Conservation (phyloP, 2,329 filamentous ascomycete species). For the Didymella lethalis region DNA sequence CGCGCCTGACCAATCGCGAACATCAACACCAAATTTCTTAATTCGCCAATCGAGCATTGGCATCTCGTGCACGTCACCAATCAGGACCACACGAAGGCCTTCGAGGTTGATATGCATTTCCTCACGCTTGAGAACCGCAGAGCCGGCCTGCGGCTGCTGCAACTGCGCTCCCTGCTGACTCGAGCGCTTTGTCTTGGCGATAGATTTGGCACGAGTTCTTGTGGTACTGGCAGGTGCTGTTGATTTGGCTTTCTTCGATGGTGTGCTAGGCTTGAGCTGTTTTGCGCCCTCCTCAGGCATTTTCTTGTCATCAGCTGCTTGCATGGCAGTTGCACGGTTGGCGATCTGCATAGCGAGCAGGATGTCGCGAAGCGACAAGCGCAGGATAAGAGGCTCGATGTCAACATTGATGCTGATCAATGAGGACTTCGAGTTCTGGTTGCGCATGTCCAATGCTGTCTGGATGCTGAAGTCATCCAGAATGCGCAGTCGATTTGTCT, state of each 20-base stretch:
- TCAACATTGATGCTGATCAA: slow-evolving; percentile 84
- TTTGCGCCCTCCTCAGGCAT: slow-evolving; percentile 61
- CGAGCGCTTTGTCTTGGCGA: slow-evolving; percentile 53
- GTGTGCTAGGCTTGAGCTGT: slow-evolving; percentile 62
- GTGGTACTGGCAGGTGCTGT: slow-evolving; percentile 56
- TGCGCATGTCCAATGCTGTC: slow-evolving; percentile 80
- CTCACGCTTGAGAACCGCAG: slow-evolving; percentile 71
- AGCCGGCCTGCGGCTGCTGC: slow-evolving; percentile 62
- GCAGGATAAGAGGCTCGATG: slow-evolving; percentile 87
- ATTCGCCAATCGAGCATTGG: slow-evolving; percentile 94
- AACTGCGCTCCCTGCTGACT: slow-evolving; percentile 64
- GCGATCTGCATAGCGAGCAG: slow-evolving; percentile 92
- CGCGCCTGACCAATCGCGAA: slow-evolving; percentile 89
- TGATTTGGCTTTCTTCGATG: slow-evolving; percentile 58
- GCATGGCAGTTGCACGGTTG: slow-evolving; percentile 87
- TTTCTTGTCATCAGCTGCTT: slow-evolving; percentile 61
- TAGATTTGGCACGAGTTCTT: slow-evolving; percentile 56
- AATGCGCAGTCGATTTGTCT: slow-evolving; percentile 87
- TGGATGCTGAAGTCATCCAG: slow-evolving; percentile 96
- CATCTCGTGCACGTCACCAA: slow-evolving; percentile 94
- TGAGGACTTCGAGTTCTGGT: slow-evolving; percentile 65
- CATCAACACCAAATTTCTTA: slow-evolving; percentile 84
- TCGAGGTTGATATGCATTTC: slow-evolving; percentile 86
- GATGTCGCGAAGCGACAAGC: slow-evolving; percentile 92
- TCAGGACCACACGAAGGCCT: slow-evolving; percentile 89